Evolutionary conservation across 495 filamentous ascomycete genomes (phyloP), one percentile per base, ranked within the genome.

Genomic region (Aspergillus coremiiformis): DNA sequence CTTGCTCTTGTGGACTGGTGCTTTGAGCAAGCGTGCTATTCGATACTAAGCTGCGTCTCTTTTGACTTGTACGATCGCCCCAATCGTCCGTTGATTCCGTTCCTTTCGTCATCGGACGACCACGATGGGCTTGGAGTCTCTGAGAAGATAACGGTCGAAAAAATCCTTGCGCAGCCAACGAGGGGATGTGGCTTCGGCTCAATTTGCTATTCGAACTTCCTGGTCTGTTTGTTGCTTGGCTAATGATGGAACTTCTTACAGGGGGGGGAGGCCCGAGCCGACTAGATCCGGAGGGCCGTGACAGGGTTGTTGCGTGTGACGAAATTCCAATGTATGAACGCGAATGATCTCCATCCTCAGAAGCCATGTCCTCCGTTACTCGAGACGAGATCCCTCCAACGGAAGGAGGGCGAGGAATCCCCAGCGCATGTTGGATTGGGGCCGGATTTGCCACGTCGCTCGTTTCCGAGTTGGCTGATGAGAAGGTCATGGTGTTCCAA

Each of bases 131-230:
- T 67, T 98, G 93, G 44, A 96, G 74, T 63, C 88, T 83, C 66
- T 96, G 91, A 20, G 90, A 94, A 70, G 90, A 96, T 93, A 98
- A 95, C 15, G 93, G 93, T 8, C 85, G 84, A 59, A 96, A 96
- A 67, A 98, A 97, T 17, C 86, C 92, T 56, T 91, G 85, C 12
- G 90, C 89, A 7, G 90, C 83, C 24, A 98, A 71, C 1, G 86
- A 87, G 7, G 93, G 91, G 30, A 95, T 92, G 74, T 98, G 93
- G 15, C 87, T 91, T 60, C 83, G 79, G 64, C 86, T 89, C 44
- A 89, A 86, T 60, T 84, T 79, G 64, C 86, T 89, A 3, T 78
- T 78, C 2, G 85, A 79, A 54, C 80, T 86, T 21, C 69, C 66
- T 10, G 86, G 85, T 56, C 84, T 64, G 55, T 68, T 74, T 20